phyloP scores from a whole-genome alignment of 2,329 filamentous ascomycete genomes.

The Magnaporthiopsis rhizophila region DNA sequence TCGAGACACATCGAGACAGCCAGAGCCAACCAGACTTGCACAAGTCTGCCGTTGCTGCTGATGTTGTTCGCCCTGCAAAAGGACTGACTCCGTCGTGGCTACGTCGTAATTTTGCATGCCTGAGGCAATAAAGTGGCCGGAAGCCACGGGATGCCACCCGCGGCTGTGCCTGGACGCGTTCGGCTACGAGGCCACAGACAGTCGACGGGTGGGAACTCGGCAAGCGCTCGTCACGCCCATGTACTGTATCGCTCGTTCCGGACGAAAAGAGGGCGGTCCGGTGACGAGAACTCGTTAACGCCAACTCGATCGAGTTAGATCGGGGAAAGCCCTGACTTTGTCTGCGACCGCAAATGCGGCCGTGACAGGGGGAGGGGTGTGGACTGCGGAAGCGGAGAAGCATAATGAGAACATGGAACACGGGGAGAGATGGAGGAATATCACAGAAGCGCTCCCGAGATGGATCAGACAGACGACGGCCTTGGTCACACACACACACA shows the following conservation, averaged over 20 bases:
- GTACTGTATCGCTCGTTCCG: too few relatives aligned
- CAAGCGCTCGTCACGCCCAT: background rate
- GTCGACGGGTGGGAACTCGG: background rate
- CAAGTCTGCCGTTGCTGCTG: background rate
- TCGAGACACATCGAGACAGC: background rate
- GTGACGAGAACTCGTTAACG: background rate
- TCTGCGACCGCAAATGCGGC: background rate
- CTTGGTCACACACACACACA: background rate
- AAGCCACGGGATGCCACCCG: background rate
- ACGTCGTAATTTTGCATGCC: background rate
- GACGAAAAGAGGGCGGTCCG: background rate
- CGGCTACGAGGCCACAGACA: background rate
- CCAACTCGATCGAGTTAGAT: background rate
- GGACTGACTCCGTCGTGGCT: background rate
- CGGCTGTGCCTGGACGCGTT: background rate
- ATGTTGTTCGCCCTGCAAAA: background rate
- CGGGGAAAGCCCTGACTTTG: background rate
- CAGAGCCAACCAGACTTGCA: background rate
- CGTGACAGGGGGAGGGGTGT: background rate
- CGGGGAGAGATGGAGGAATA: background rate
- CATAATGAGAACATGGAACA: too few relatives aligned
- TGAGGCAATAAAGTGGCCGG: background rate
- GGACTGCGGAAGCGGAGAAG: background rate
- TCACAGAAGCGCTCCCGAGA: background rate
- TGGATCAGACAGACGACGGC: background rate